Evolutionary conservation across 176 grass and related monocot species (phyloP), one percentile per base, ranked within the genome.

Genomic region (Leersia perrieri): DNA sequence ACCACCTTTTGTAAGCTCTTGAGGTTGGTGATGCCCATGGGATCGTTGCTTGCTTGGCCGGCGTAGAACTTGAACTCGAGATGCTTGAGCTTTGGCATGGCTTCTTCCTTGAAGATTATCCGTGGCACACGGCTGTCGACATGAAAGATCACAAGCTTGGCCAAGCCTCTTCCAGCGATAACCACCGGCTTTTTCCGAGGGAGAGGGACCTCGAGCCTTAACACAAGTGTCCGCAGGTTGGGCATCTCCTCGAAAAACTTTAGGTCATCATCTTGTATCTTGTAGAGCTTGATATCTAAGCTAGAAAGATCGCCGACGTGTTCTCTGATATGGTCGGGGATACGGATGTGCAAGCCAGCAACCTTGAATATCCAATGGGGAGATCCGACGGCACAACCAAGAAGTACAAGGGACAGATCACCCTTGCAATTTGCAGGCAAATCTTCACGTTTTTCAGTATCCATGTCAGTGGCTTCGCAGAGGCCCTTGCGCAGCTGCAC

Each of bases 41-140:
- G 68, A 40, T 34, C 1, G 0, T 44, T 3, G 9, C 39, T 51
- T 33, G 29, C 14, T 4, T 2, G 28, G 3, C 44, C 63, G 0
- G 31, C 23, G 64, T 80, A 80, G 64, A 80, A 80, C 77, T 68
- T 80, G 77, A 68, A 68, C 44, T 53, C 44, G 0, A 80, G 77
- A 6, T 18, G 32, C 7, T 68, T 68, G 3, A 80, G 77, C 2
- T 28, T 55, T 0, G 44, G 77, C 77, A 68, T 68, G 2, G 77
- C 77, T 18, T 32, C 77, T 55, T 5, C 3, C n/a, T 28, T 0
- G 8, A 80, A 80, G 22, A 1, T 18, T 20, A 36, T 30, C 13
- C 18, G 64, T 2, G 77, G 77, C 42, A 68, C 7, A 1, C 77
- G 77, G 44, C 41, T 68, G 68, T 80, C 77, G 0, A 80, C n/a